These are phyloP conservation scores for Umbellularia californica DNA, from an alignment of 164 flowering plant genomes.

Conservation along the genomic window DNA sequence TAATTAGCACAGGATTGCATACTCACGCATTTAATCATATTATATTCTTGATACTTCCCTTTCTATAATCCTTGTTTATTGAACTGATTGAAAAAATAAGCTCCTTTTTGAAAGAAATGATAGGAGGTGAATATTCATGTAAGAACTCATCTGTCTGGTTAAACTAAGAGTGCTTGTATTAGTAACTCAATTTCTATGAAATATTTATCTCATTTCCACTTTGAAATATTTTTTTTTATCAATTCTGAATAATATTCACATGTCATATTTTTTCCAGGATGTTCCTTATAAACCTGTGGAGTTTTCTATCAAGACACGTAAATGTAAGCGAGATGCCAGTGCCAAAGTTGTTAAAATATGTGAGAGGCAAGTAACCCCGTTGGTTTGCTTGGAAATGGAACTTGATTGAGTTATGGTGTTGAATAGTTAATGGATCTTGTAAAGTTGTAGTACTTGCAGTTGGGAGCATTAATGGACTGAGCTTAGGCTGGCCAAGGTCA, in stretches of 20 bases:
- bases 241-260: not conserved
- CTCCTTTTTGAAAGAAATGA: too few relatives aligned
- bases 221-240: not conserved
- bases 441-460: not conserved
- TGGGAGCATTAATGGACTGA: not conserved
- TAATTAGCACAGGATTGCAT: not conserved
- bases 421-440: not conserved
- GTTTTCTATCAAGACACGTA: conserved; percentile 61
- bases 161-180: not conserved
- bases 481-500: too few relatives aligned
- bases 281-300: conserved; percentile 83
- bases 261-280: conserved; percentile 45
- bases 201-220: not conserved
- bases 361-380: conserved; percentile 56
- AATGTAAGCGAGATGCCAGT: conserved; percentile 80
- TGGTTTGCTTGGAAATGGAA: not conserved
- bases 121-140: too few relatives aligned
- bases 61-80: too few relatives aligned
- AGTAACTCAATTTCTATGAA: not conserved
- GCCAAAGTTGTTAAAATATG: conserved; percentile 62
- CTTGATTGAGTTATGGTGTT: not conserved
- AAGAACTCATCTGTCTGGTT: too few relatives aligned
- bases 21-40: not conserved
- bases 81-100: too few relatives aligned
- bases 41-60: not conserved